These are phyloP conservation scores for Babesia sp. DNA, from an alignment of 169 alveolate species.

Conservation along the genomic window DNA sequence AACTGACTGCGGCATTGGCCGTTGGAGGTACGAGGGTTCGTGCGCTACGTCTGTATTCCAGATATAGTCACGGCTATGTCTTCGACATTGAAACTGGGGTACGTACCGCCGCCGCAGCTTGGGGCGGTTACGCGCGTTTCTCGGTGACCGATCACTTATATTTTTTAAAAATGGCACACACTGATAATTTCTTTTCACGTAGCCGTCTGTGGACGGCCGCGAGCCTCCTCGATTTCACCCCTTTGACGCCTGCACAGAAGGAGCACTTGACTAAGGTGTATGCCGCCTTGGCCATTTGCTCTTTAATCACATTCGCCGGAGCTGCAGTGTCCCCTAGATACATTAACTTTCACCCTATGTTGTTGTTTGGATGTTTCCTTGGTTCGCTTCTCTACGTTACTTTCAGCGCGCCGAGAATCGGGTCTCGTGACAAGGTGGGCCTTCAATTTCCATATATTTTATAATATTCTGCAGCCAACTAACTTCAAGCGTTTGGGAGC, in stretches of 20 bases:
- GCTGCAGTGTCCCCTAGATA: constrained; percentile 5
- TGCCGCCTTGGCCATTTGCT: constrained; percentile 36
- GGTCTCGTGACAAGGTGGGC: constrained; percentile 1
- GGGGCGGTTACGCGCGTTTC: not conserved
- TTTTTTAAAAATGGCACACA: constrained; percentile 24
- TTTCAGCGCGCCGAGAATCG: not conserved
- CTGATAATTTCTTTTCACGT: constrained; percentile 1
- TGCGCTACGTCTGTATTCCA: too few relatives aligned
- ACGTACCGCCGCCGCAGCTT: too few relatives aligned
- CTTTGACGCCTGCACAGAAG: constrained; percentile 39
- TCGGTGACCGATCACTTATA: not conserved
- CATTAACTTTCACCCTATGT: not conserved
- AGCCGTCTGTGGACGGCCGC: constrained; percentile 14
- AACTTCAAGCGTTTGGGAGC: constrained; percentile 31
- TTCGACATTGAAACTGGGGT: not conserved
- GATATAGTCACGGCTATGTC: too few relatives aligned
- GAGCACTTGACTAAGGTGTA: constrained; percentile 52
- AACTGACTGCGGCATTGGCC: too few relatives aligned
- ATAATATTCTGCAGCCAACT: not conserved
- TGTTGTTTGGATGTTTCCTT: not conserved
- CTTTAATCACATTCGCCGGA: constrained; percentile 23
- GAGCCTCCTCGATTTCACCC: constrained; percentile 43
- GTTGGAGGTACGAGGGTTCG: too few relatives aligned
- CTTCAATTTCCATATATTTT: not conserved
- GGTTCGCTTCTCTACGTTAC: constrained; percentile 29